These are phyloP conservation scores for Microsporum audouinii DNA, from an alignment of 2,329 filamentous ascomycete species.

Conservation along the genomic window DNA sequence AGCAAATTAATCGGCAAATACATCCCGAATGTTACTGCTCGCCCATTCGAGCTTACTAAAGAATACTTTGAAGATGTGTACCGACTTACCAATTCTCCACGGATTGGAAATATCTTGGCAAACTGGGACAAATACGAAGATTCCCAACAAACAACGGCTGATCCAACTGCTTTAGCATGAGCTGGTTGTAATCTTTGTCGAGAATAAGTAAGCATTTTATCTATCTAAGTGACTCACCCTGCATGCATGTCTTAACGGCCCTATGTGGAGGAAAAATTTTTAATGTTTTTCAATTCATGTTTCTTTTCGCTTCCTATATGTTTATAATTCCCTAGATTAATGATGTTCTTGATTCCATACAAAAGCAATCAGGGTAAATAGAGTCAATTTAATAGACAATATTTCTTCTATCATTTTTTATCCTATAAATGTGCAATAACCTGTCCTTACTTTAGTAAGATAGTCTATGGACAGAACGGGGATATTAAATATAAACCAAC, in stretches of 20 bases:
- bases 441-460: too few relatives aligned
- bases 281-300: background rate
- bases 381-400: background rate
- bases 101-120: constrained; percentile 49
- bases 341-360: background rate
- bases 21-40: constrained; percentile 95
- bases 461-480: too few relatives aligned
- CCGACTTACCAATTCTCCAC: constrained; percentile 68
- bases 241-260: background rate
- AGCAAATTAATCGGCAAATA: constrained; percentile 96
- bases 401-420: too few relatives aligned
- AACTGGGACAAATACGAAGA: constrained; percentile 69
- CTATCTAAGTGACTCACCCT: background rate
- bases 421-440: too few relatives aligned
- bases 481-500: too few relatives aligned
- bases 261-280: background rate
- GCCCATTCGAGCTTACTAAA: constrained; percentile 88
- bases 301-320: background rate
- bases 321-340: background rate
- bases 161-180: background rate
- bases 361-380: background rate
- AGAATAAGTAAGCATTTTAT: background rate
- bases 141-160: constrained; percentile 13
- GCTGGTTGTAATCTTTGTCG: background rate
- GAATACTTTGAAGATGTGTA: constrained; percentile 99